Evolutionary conservation across 2,329 filamentous ascomycete species (phyloP), one percentile per base, ranked within the genome.

Genomic region (Arthroderma sp.): DNA sequence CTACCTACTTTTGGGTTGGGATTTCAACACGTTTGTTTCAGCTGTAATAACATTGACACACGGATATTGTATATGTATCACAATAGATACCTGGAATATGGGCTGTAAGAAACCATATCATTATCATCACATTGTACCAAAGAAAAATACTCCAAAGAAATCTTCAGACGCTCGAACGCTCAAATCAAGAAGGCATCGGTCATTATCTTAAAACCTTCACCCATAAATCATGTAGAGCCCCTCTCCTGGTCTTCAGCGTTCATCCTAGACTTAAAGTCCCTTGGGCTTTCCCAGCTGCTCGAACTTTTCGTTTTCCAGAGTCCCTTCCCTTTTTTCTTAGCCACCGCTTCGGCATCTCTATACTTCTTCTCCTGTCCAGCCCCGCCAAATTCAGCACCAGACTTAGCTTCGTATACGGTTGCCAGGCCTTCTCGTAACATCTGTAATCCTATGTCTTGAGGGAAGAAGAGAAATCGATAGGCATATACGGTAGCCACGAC

Each of bases 351-450:
- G 1, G 75, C 74, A 17, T 67, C 66, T 28, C 74, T 67, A 63
- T 79, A 79, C 60, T 69, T 73, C 51, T 63, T 63, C 63, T 79
- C 74, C 63, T 71, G 66, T 64, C 84, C 81, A 57, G 80, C 76
- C 0, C 84, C 82, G 23, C 93, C 93, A 76, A 93, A 98, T 68
- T 97, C 93, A 19, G 82, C 86, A 2, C 91, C 93, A 4, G 78
- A 81, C 72, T 95, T 97, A 28, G 89, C 91, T 73, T 97, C 93
- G 69, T 97, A 98, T 2, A 93, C 86, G 1, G 89, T 95, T 41
- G 91, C 93, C 61, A 94, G 74, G 0, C 93, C 93, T 21, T 76
- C 79, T 73, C 83, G 87, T 61, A 98, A 73, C 91, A 98, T 94
- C 70, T 94, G 87, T 60, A 91, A 74, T 2, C 91, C 90, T 4